Base-by-base conservation (phyloP, 2,329 filamentous ascomycete species). In the Fusarium buharicum region DNA sequence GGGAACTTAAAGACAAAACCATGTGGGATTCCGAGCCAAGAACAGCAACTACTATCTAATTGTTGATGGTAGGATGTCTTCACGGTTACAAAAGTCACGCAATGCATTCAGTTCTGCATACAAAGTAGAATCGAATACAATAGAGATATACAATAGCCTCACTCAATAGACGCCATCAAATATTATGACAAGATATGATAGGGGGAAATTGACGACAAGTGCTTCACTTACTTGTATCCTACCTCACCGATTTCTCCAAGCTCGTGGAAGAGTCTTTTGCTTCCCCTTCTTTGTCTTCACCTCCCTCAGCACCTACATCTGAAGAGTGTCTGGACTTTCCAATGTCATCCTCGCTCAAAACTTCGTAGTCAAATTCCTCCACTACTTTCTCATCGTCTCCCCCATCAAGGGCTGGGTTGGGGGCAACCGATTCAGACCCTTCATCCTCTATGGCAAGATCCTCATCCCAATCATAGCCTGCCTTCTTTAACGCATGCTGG, bases 321-420 rank as follows among this genome's bases (percentile, higher is more conserved):
- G 31, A 34, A 4, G 31, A 34, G 10, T 16, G 31, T 34, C 31
- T 17, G 4, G 10, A 4, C 31, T 7, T 16, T 9, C 31, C 31
- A 34, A n/a, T 34, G 16, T 34, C 28, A 12, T 50, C 39, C 36
- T 50, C 33, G 9, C 47, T 37, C 12, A 50, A 17, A 43, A 50
- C 43, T 12, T 50, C 47, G 6, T 50, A 36, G 34, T 50, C 47
- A 50, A 50, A 50, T 27, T 50, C 47, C 13, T 43, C 37, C 20
- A 20, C 27, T 22, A 50, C 40, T 22, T 50, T 37, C n/a, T 43
- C 37, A 20, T 17, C 27, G 20, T 38, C 37, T 11, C 39, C 14
- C 6, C 6, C n/a, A 20, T 24, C 27, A 14, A 14, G 31, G 13
- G 14, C 14, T 14, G 31, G 8, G 13, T 33, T 33, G 5, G 31